Percentiles rank a stretch among this genome's conserved stretches.
Conservation (phyloP, 495 filamentous ascomycete genomes). For the Penicillium crystallinum region DNA sequence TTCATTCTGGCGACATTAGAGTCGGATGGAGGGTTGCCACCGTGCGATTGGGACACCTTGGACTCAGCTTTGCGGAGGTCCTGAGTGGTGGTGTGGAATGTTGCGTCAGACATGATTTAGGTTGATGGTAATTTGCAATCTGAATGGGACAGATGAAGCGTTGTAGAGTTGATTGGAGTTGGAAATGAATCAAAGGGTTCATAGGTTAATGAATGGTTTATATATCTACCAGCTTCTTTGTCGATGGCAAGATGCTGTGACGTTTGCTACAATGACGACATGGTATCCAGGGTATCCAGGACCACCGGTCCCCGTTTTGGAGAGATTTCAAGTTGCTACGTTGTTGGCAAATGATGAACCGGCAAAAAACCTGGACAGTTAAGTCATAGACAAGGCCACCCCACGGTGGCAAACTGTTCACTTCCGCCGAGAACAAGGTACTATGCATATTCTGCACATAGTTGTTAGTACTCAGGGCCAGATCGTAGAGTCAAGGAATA, state of each 20-base stretch:
- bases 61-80: conserved; percentile 51
- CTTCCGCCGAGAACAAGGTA: neutral
- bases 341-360: neutral
- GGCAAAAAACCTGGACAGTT: neutral
- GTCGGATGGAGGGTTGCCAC: conserved; percentile 39
- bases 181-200: neutral
- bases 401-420: neutral
- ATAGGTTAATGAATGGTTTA: neutral
- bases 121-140: too few species aligned
- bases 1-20: conserved; percentile 47
- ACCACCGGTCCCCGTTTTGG: conserved; percentile 10
- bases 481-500: neutral
- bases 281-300: neutral
- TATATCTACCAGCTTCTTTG: neutral
- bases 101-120: conserved; percentile 44
- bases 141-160: too few species aligned
- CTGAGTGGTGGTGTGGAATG: conserved; percentile 48
- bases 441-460: neutral
- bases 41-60: conserved; percentile 34
- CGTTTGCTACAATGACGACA: conserved; percentile 20
- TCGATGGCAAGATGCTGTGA: conserved; percentile 6
- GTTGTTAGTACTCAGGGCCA: neutral
- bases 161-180: neutral
- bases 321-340: neutral
- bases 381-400: neutral